phyloP scores from a whole-genome alignment of 495 filamentous ascomycete genomes.

The Neurospora africana region DNA sequence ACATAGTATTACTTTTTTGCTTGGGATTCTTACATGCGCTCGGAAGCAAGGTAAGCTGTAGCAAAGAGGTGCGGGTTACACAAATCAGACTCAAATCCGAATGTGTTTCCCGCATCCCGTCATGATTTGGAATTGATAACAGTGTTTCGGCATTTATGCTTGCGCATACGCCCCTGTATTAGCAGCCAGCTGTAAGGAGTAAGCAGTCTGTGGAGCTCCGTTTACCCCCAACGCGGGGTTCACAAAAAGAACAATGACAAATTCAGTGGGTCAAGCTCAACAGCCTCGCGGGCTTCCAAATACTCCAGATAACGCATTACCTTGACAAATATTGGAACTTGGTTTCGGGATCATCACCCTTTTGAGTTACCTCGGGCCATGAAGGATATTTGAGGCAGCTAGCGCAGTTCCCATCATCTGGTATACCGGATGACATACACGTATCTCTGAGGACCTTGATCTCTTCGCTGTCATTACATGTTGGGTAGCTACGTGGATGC shows the following conservation, averaged over 20 bases:
- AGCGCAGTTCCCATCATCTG: not conserved
- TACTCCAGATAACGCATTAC: not conserved
- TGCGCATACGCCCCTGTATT: not conserved
- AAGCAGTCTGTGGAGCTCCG: not conserved
- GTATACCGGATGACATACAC: not conserved
- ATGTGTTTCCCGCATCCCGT: too few species aligned
- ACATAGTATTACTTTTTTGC: not conserved
- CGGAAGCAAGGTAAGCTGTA: not conserved
- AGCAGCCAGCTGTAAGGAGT: not conserved
- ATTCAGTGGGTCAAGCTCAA: not conserved
- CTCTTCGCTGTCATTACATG: not conserved
- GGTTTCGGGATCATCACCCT: not conserved
- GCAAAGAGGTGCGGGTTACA: not conserved
- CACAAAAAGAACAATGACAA: not conserved
- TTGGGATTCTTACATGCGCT: not conserved
- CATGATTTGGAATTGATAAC: too few species aligned
- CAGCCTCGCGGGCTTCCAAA: not conserved
- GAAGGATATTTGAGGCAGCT: not conserved
- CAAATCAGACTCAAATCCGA: not conserved
- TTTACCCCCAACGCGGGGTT: not conserved
- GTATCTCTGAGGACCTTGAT: not conserved
- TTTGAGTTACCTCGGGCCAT: not conserved
- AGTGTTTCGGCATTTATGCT: not conserved
- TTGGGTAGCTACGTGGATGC: not conserved
- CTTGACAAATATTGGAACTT: not conserved